Conservation (phyloP, 2,329 filamentous ascomycete species). For the Cladosporium sp. region DNA sequence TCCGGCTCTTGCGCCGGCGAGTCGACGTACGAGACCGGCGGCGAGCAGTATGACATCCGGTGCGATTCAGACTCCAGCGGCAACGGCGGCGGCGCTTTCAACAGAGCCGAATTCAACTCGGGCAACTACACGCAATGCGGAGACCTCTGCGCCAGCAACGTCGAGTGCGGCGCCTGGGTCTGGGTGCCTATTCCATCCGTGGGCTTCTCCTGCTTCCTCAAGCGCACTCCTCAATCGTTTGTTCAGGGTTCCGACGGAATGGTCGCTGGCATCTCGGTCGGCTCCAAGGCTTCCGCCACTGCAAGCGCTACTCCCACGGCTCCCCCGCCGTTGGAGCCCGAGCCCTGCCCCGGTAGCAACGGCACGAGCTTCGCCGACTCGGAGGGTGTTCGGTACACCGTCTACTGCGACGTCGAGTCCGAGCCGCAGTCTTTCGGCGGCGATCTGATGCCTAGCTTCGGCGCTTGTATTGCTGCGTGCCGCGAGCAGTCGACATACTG, state of each 20-base stretch:
- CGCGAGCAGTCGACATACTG: not conserved
- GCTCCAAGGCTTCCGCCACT: not conserved
- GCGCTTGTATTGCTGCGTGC: not conserved
- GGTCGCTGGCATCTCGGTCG: constrained; percentile 9
- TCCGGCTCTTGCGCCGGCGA: not conserved
- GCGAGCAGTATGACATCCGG: constrained; percentile 5
- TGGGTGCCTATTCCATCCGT: not conserved
- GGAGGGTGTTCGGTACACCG: not conserved
- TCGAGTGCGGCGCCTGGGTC: constrained; percentile 7
- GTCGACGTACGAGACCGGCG: not conserved
- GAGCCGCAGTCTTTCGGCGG: not conserved
- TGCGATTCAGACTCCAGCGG: constrained; percentile 9
- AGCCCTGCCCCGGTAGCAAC: not conserved
- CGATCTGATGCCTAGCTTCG: not conserved
- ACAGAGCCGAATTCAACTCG: not conserved
- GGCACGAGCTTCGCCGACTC: not conserved
- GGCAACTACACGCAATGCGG: constrained; percentile 11
- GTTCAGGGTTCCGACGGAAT: not conserved
- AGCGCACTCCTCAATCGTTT: constrained; percentile 5
- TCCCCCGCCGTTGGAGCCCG: not conserved
- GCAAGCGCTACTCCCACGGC: not conserved
- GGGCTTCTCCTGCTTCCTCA: constrained; percentile 6
- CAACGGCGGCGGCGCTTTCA: constrained; percentile 4
- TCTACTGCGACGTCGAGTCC: not conserved
- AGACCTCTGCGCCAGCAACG: not conserved